phyloP scores from a whole-genome alignment of 768 basidiomycete species.

The Aureoboletus auriporus region DNA sequence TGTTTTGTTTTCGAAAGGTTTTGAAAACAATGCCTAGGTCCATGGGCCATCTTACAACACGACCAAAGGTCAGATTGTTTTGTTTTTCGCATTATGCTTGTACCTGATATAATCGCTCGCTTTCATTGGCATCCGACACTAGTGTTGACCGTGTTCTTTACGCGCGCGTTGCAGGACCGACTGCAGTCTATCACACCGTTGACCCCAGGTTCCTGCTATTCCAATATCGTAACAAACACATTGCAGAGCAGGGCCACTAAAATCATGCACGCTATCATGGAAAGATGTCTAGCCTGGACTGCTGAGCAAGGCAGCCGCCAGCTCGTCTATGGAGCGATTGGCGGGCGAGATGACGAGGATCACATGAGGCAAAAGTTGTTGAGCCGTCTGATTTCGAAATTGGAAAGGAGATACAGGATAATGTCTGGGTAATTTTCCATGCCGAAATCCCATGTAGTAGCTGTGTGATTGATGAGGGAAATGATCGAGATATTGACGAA shows the following conservation, averaged over 20 bases:
- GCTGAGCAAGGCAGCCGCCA: slow-evolving; percentile 33
- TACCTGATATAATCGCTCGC: too few relatives aligned
- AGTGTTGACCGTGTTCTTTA: slow-evolving; percentile 32
- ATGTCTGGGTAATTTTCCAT: slow-evolving; percentile 30
- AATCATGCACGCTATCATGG: slow-evolving; percentile 5
- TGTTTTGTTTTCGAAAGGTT: not conserved
- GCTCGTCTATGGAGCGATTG: slow-evolving; percentile 30
- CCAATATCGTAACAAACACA: slow-evolving; percentile 11
- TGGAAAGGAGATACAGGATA: slow-evolving; percentile 27
- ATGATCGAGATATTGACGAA: slow-evolving; percentile 17
- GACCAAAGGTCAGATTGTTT: slow-evolving; percentile 23
- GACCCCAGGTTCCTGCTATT: slow-evolving; percentile 32
- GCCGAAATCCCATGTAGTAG: too few relatives aligned
- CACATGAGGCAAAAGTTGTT: slow-evolving; percentile 10
- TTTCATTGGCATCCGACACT: too few relatives aligned
- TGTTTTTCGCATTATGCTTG: not conserved
- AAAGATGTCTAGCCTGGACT: slow-evolving; percentile 14
- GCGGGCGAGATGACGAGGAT: slow-evolving; percentile 17
- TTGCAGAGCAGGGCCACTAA: too few relatives aligned
- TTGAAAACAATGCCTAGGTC: slow-evolving; percentile 3
- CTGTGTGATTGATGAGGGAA: slow-evolving; percentile 5
- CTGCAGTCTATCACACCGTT: slow-evolving; percentile 18
- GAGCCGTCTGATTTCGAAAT: slow-evolving; percentile 32
- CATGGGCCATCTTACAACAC: slow-evolving; percentile 18
- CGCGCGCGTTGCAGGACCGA: slow-evolving; percentile 22